phyloP scores from a whole-genome alignment of 495 filamentous ascomycete species.

The Penicillium chermesinum region DNA sequence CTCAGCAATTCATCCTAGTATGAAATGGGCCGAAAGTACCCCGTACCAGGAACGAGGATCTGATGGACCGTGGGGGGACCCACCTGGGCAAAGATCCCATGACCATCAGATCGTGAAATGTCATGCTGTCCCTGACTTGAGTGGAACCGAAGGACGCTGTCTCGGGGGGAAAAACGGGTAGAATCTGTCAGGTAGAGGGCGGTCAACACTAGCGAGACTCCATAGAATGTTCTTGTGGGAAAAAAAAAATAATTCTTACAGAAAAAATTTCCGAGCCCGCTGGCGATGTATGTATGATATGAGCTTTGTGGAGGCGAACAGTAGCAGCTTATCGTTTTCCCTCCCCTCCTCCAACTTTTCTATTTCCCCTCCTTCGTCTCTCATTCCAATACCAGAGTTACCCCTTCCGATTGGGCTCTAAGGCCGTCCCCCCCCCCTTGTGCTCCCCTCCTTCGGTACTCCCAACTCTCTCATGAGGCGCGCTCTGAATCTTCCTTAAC shows the following conservation, averaged over 20 bases:
- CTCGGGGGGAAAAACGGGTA: too few relatives aligned
- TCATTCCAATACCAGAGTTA: constrained; percentile 2
- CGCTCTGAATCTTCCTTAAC: constrained; percentile 9
- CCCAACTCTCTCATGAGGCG: constrained; percentile 14
- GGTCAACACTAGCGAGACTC: constrained; percentile 1
- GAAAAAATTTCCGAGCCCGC: too few relatives aligned
- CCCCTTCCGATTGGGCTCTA: constrained; percentile 20
- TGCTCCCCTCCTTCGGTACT: neutral
- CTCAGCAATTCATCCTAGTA: neutral
- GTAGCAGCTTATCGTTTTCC: neutral
- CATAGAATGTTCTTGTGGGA: neutral
- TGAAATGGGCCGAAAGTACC: neutral
- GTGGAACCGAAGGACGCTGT: neutral
- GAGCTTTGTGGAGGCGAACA: too few relatives aligned
- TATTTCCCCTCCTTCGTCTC: neutral
- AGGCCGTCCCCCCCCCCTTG: constrained; percentile 9
- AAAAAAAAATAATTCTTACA: too few relatives aligned
- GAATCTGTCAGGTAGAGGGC: too few relatives aligned
- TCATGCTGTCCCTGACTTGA: constrained; percentile 3
- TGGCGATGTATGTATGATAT: neutral
- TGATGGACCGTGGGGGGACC: neutral
- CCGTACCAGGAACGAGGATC: neutral
- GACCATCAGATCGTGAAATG: constrained; percentile 20
- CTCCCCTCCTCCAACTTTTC: constrained; percentile 3
- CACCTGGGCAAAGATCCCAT: constrained; percentile 14